These are phyloP conservation scores for Curvularia spicifera DNA, from an alignment of 2,329 filamentous ascomycete genomes.

Conservation along the genomic window DNA sequence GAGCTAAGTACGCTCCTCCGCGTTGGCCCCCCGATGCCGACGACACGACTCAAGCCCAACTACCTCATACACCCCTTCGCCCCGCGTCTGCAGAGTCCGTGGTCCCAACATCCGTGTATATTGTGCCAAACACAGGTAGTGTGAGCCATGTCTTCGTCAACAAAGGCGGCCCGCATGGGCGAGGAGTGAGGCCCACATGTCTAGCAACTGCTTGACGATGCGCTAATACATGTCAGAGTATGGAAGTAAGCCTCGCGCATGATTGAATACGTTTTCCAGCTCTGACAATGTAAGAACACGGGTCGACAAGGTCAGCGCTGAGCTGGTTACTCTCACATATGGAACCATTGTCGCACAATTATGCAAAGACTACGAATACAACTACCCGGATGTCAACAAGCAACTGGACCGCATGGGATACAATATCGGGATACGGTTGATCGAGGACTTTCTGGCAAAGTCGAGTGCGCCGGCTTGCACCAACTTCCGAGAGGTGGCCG, in stretches of 20 bases:
- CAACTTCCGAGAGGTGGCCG: constrained; percentile 94
- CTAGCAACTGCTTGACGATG: constrained; percentile 33
- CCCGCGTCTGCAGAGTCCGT: not conserved
- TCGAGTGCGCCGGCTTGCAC: constrained; percentile 86
- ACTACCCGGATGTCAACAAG: constrained; percentile 95
- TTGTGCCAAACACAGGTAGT: constrained; percentile 7
- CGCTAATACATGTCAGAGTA: constrained; percentile 64
- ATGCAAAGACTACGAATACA: constrained; percentile 93
- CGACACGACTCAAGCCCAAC: constrained; percentile 25
- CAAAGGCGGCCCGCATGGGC: constrained; percentile 71
- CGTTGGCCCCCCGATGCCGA: constrained; percentile 19
- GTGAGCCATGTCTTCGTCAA: constrained; percentile 58
- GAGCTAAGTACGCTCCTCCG: constrained; percentile 19
- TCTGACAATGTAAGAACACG: constrained; percentile 70
- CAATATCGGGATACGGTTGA: constrained; percentile 93
- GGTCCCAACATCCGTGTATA: not conserved
- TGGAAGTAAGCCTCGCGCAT: constrained; percentile 77
- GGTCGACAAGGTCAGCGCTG: constrained; percentile 97
- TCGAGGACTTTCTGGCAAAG: constrained; percentile 97
- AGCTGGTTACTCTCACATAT: constrained; percentile 96
- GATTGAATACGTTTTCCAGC: not conserved
- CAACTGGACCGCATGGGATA: constrained; percentile 99
- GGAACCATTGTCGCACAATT: constrained; percentile 96
- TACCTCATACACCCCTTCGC: not conserved
- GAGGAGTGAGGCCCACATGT: constrained; percentile 68